phyloP scores from a whole-genome alignment of 148 eudicot species.

The Polygonum aviculare region DNA sequence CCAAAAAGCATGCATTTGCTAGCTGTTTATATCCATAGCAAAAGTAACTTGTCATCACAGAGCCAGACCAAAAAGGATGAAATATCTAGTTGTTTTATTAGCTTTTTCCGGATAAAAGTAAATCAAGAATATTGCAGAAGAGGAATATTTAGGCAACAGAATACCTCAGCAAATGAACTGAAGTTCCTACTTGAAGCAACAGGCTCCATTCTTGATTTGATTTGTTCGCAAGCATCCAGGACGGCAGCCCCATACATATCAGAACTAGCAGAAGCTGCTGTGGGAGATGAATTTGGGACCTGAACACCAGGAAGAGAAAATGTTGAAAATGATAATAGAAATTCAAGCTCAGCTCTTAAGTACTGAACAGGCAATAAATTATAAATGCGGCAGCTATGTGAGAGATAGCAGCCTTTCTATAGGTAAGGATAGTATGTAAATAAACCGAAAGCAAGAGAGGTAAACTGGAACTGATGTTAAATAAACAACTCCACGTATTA shows the following conservation, averaged over 20 bases:
- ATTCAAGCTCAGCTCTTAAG: neutral
- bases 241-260: slow-evolving; percentile 98
- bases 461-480: neutral
- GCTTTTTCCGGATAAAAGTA: neutral
- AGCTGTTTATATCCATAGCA: slow-evolving; percentile 37
- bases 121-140: neutral
- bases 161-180: slow-evolving; percentile 74
- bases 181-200: slow-evolving; percentile 45
- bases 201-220: slow-evolving; percentile 86
- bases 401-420: neutral
- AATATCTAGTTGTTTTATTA: neutral
- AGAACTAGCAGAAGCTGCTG: slow-evolving; percentile 98
- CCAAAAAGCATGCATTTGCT: slow-evolving; percentile 61
- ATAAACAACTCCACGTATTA: neutral
- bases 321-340: neutral
- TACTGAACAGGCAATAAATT: neutral
- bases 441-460: neutral
- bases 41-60: neutral
- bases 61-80: neutral
- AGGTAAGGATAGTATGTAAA: neutral
- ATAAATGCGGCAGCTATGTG: neutral
- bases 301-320: slow-evolving; percentile 10
- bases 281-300: slow-evolving; percentile 98
- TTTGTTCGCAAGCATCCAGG: slow-evolving; percentile 93
- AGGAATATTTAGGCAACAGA: neutral